These are phyloP conservation scores for Clitopilus hobsonii DNA, from an alignment of 768 basidiomycete genomes.

Conservation along the genomic window DNA sequence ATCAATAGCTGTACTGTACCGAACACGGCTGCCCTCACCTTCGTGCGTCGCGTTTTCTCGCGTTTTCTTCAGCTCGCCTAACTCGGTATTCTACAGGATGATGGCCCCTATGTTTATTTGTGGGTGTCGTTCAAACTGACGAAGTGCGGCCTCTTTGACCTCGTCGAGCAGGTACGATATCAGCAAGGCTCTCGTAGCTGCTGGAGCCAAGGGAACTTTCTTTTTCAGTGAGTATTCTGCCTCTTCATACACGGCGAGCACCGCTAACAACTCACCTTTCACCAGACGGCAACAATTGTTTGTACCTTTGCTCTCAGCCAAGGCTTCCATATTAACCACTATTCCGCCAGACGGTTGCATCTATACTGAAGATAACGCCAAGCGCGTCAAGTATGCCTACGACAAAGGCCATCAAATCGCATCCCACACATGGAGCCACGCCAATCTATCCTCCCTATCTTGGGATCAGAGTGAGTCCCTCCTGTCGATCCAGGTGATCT, in stretches of 20 bases:
- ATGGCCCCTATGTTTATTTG: constrained; percentile 36
- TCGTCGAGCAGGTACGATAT: constrained; percentile 24
- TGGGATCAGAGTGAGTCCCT: constrained; percentile 22
- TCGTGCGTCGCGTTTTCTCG: constrained; percentile 22
- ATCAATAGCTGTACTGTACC: constrained; percentile 28
- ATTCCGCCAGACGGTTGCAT: constrained; percentile 28
- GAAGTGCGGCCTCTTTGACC: background rate
- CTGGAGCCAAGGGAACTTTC: constrained; percentile 23
- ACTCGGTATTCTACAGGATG: constrained; percentile 26
- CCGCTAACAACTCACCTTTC: background rate
- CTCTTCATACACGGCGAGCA: background rate
- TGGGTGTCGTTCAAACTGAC: constrained; percentile 11
- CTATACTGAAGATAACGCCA: constrained; percentile 22
- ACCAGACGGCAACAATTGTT: constrained; percentile 32
- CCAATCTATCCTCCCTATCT: constrained; percentile 20
- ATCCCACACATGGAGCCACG: constrained; percentile 47
- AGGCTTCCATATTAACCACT: background rate
- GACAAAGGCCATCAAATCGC: constrained; percentile 38
- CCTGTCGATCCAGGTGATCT: background rate
- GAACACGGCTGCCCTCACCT: constrained; percentile 36
- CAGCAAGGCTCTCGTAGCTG: constrained; percentile 16
- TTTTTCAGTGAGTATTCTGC: constrained; percentile 26
- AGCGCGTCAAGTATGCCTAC: constrained; percentile 29
- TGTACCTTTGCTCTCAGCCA: background rate
- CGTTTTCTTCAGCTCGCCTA: background rate